phyloP scores from a whole-genome alignment of 2,329 filamentous ascomycete genomes.

The Fusarium brachygibbosum region DNA sequence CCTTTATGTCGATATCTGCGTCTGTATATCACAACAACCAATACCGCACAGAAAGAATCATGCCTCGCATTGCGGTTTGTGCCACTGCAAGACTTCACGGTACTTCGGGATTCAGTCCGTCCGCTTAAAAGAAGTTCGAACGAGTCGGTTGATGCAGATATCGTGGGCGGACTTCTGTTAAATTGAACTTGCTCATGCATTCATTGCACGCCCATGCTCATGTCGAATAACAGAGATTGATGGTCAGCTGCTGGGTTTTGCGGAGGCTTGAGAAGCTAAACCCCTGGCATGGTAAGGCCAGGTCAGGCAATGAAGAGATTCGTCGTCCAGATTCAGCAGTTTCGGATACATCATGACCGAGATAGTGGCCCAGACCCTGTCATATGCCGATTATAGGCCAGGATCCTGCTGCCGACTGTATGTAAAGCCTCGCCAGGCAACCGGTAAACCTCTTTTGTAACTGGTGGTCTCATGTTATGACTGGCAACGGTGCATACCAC shows the following conservation, averaged over 20 bases:
- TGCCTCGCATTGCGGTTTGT: background rate
- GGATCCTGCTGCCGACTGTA: conserved; percentile 17
- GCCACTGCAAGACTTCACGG: conserved; percentile 25
- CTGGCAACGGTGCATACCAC: background rate
- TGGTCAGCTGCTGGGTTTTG: conserved; percentile 28
- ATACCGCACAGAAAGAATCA: background rate
- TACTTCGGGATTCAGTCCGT: conserved; percentile 40
- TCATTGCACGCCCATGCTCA: conserved; percentile 16
- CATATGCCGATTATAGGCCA: conserved; percentile 26
- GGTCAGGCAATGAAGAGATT: conserved; percentile 21
- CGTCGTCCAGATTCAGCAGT: conserved; percentile 30
- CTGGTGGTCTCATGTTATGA: conserved; percentile 38
- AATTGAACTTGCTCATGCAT: conserved; percentile 33
- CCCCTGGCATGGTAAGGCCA: conserved; percentile 28
- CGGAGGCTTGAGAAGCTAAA: conserved; percentile 21
- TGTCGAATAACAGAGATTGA: conserved; percentile 17
- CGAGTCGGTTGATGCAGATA: conserved; percentile 11
- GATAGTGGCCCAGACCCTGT: conserved; percentile 20
- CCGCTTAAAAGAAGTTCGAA: conserved; percentile 25
- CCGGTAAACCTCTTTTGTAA: conserved; percentile 21
- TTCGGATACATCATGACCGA: conserved; percentile 32
- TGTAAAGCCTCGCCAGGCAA: conserved; percentile 8
- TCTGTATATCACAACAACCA: background rate
- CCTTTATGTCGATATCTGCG: background rate
- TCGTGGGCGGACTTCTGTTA: conserved; percentile 16